Evolutionary conservation across 306 rosid genomes (phyloP).

Genomic region (Medicago lupulina): DNA sequence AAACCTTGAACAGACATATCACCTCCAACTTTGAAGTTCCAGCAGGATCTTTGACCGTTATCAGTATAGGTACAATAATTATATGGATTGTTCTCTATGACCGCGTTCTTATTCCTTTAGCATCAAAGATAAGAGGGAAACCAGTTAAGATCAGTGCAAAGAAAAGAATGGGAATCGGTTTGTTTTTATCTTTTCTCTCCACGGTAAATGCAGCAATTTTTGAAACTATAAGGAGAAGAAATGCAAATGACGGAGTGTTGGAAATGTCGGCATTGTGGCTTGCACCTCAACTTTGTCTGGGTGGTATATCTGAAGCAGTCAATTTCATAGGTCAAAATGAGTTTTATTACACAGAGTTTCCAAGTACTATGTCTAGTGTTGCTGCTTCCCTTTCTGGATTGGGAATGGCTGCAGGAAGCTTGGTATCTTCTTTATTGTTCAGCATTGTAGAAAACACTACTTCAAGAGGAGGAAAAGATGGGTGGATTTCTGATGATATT

Average conservation of each 20-base stretch:
- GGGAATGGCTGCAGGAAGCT: constrained; percentile 62
- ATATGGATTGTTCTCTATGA: constrained; percentile 65
- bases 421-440: constrained; percentile 56
- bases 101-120: constrained; percentile 59
- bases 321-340: constrained; percentile 71
- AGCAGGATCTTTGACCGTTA: constrained; percentile 58
- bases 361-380: constrained; percentile 65
- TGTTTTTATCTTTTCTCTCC: constrained; percentile 49
- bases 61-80: constrained; percentile 46
- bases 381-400: constrained; percentile 58
- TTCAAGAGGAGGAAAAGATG: constrained; percentile 62
- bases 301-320: constrained; percentile 75
- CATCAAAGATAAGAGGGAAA: constrained; percentile 64
- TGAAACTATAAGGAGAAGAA: constrained; percentile 52
- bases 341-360: constrained; percentile 73
- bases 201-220: constrained; percentile 52
- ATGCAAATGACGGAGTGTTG: constrained; percentile 56
- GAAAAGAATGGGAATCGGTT: constrained; percentile 68
- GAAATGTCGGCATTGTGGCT: constrained; percentile 76
- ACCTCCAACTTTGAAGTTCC: constrained; percentile 63
- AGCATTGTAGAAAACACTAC: constrained; percentile 52
- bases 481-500: constrained; percentile 66
- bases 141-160: constrained; percentile 52
- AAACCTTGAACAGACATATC: constrained; percentile 62
- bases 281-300: constrained; percentile 56